Evolutionary conservation across 176 grass and related monocot species (phyloP), one percentile per base, ranked within the genome.

Genomic region (Tillandsia fasciculata): DNA sequence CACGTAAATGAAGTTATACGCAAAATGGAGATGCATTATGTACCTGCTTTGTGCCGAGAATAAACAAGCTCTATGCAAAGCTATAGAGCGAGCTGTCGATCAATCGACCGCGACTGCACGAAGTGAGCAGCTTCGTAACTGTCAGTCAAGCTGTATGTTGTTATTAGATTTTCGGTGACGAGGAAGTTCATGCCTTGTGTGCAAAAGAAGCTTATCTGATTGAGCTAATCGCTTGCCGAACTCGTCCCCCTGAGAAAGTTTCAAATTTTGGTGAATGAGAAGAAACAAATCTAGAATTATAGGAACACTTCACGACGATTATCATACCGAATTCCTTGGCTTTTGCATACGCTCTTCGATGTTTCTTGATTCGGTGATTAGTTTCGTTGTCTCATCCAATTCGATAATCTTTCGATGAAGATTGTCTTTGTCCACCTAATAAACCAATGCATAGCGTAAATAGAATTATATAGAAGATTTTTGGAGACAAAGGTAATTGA

Each of bases 381-480:
- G 53, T 49, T 84, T 75, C 2, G 80, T 65, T 14, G 70, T 82
- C 79, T 96, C 78, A 14, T 90, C 76, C 81, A 90, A 81, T 66
- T 84, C 84, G 29, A 85, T 63, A 67, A 81, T 78, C 81, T 71
- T 96, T 72, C 76, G 79, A 48, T 87, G 84, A 68, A 96, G 84
- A 78, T 65, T 90, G 9, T 73, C 84, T 67, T 96, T 96, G 72
- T 90, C 87, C 81, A 76, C 68, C 91, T 96, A 53, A 68, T 83
- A 28, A 12, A 70, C 72, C n/a, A 82, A 42, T 42, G 33, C 33
- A 42, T 42, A 69, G 74, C 64, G 33, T 13, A 53, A 74, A 74
- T 64, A 2, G 26, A 13, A 33, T 71, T 54, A 64, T 14, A 65
- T 18, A 42, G 33, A 42, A 6, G 33, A 59, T 22, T 18, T 59